Evolutionary conservation across 805 yeast genomes (phyloP).

Genomic region (Candida krabiensis): DNA sequence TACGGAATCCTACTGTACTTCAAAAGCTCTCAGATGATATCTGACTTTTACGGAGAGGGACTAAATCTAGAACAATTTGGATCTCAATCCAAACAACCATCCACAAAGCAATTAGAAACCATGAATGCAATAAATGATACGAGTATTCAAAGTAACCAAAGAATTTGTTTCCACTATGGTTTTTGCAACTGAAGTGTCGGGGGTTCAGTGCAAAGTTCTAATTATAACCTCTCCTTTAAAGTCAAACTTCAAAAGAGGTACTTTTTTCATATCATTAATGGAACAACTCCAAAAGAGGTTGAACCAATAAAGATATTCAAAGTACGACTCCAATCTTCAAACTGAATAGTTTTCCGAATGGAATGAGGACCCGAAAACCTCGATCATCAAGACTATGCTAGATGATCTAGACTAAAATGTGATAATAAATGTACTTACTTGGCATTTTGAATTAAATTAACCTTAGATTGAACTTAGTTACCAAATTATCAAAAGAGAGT

Average conservation of each 20-base stretch:
- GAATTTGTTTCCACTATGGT: too few species aligned
- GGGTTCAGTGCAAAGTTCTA: constrained; percentile 59
- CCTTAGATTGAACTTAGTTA: constrained; percentile 1
- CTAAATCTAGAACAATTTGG: too few species aligned
- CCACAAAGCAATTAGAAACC: too few species aligned
- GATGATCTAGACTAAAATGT: too few species aligned
- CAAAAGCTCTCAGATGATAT: constrained; percentile 4
- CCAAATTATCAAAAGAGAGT: not conserved
- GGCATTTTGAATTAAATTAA: constrained; percentile 25
- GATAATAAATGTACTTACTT: constrained; percentile 25
- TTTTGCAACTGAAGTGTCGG: constrained; percentile 81
- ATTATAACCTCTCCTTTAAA: constrained; percentile 7
- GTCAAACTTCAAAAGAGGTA: constrained; percentile 10
- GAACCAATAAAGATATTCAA: too few species aligned
- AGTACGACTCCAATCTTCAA: not conserved
- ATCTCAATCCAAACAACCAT: not conserved
- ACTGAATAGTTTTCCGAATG: constrained; percentile 2
- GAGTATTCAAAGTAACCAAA: too few species aligned
- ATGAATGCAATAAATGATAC: too few species aligned
- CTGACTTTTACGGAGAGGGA: constrained; percentile 7
- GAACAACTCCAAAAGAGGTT: too few species aligned
- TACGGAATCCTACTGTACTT: constrained; percentile 12
- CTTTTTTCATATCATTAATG: constrained; percentile 4
- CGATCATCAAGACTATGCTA: too few species aligned
- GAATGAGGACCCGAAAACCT: constrained; percentile 25